Base-by-base conservation (phyloP, 1,139 yeast genomes). In the Nakaseomyces delphensis region DNA sequence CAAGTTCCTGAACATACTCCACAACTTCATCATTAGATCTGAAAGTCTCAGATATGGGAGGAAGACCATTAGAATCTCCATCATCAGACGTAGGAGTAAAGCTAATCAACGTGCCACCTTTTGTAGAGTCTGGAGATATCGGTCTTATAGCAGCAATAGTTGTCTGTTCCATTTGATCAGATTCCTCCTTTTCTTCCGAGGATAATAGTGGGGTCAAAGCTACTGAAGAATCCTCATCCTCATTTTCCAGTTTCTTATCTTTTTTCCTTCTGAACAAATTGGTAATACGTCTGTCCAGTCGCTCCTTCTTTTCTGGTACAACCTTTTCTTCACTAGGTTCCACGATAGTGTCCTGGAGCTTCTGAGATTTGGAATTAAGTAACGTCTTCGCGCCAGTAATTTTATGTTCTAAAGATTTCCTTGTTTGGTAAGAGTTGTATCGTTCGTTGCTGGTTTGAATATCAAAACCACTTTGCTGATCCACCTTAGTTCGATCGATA, bases 81-180 rank as follows among this genome's bases (percentile, higher is more conserved):
- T 33, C 37, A 33, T 33, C 37, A 4, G 27, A 20, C 7, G 37
- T 20, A 20, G 25, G 16, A 15, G 37, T 33, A 13, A 33, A 33
- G 13, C 37, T 33, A 13, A 33, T 21, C 18, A 33, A 21, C 4
- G 37, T 20, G n/a, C 37, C 37, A n/a, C 37, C 37, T 33, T 15
- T 33, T 4, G 27, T 33, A 11, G 37, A 20, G 13, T 33, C 37
- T 33, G 37, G 37, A 4, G 37, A 33, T 5, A 21, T 33, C 4
- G 37, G 25, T 20, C 37, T 20, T 6, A 15, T n/a, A 8, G 21
- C 18, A 13, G 5, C 37, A 33, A 20, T 21, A 25, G 9, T 13
- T 4, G 18, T n/a, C 21, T 33, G 27, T 6, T 33, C 37, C 10
- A 8, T n/a, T 18, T 18, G 23, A 7, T 18, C 35, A 2, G 23